A percentile compares a stretch with the other conserved stretches of the same genome.
Evolutionary conservation across 176 grass and related monocot species (phyloP).

Genomic region (Leersia perrieri): DNA sequence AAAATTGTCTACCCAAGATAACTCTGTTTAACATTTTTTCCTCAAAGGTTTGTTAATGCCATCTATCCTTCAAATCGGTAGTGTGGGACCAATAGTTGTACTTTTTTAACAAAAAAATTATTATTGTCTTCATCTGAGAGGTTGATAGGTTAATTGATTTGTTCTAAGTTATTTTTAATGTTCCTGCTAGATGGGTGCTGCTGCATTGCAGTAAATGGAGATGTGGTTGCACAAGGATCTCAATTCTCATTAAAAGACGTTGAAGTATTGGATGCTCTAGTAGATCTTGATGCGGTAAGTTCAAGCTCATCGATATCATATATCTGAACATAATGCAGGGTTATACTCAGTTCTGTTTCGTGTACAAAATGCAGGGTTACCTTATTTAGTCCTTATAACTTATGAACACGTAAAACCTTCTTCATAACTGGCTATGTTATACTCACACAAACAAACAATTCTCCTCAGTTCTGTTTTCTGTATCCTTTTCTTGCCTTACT

Average conservation of each 20-base stretch:
- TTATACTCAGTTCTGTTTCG: no score
- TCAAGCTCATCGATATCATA: neutral
- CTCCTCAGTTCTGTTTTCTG: neutral
- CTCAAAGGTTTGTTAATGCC: neutral
- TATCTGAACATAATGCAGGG: neutral
- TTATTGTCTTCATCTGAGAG: neutral
- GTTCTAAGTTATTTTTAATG: neutral
- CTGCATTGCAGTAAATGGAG: slow-evolving; percentile 87
- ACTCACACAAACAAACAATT: neutral
- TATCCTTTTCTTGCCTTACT: slow-evolving; percentile 6
- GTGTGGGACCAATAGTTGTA: neutral
- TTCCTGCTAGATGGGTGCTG: slow-evolving; percentile 78
- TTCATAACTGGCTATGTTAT: neutral
- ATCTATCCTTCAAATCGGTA: neutral
- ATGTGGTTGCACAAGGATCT: slow-evolving; percentile 90
- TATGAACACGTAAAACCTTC: neutral
- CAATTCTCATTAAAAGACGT: slow-evolving; percentile 98
- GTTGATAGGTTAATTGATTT: slow-evolving; percentile 13
- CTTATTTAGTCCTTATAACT: neutral
- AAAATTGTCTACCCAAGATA: neutral
- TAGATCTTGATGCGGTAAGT: slow-evolving; percentile 94
- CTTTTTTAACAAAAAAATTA: neutral
- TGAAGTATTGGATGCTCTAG: slow-evolving; percentile 81
- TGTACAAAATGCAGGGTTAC: neutral
- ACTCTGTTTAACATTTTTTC: neutral